Base-by-base conservation (phyloP, 1,284 basidiomycete genomes). In the Heliocybe sulcata region DNA sequence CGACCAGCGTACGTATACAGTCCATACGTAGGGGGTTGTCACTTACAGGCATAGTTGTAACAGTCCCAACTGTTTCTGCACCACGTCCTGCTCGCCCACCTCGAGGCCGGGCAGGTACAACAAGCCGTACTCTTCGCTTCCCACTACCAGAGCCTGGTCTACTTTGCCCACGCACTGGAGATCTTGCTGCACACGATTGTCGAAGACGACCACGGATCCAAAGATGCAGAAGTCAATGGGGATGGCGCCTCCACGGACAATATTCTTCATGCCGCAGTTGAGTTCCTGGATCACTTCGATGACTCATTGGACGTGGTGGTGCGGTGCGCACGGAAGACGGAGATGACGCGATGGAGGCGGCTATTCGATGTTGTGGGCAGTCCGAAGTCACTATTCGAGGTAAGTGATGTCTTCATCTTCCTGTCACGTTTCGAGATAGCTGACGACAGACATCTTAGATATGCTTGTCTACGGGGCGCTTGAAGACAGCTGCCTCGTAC, bases 291-390 rank as follows among this genome's bases (percentile, higher is more conserved):
- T 66, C 85, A 98, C 67, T 99, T 98, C 66, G 88, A 93, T 56
- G 87, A 83, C 53, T 82, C 90, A 2, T 74, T 98, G 54, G 92
- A 97, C 58, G 94, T 99, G 3, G 92, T 99, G 1, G 96, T 98
- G 8, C 87, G 91, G 4, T 98, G 96, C 65, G 97, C 97, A 8
- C 79, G 97, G 51, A 99, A 99, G 74, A 99, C 94, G 2, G 97
- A 99, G 70, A 83, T 96, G 63, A 87, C 91, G 4, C 75, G 91
- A 49, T 99, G 97, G 97, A 80, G 80, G 33, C 80, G 87, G 56
- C 73, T 99, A 23, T 99, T 99, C 66, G 85, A 84, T 55, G 80
- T 92, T 16, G 94, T 97, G 3, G 97, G 97, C 1, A 87, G 86
- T 61, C 96, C 97, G 0, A 86, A 92, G 63, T 76, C 80, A 1